Evolutionary conservation across 2,329 filamentous ascomycete genomes (phyloP).

Genomic region (Dactylellina drechsleri): DNA sequence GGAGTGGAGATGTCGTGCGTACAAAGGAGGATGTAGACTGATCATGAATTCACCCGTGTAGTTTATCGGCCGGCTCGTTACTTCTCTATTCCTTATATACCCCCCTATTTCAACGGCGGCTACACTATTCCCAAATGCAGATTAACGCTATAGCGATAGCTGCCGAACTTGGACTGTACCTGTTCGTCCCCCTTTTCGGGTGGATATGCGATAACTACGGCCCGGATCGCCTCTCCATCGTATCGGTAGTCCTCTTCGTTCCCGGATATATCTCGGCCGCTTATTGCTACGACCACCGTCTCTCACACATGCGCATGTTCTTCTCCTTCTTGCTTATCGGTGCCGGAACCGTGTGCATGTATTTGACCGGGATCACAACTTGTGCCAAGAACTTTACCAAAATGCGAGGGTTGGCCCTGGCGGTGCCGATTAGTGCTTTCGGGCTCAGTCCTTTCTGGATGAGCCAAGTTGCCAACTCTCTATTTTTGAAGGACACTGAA

Average conservation of each 20-base stretch:
- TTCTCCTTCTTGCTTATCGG: conserved; percentile 85
- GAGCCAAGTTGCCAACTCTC: conserved; percentile 82
- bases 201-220: conserved; percentile 91
- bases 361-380: conserved; percentile 88
- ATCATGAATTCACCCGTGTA: not conserved
- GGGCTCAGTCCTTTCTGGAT: conserved; percentile 96
- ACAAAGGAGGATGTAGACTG: conserved; percentile 2
- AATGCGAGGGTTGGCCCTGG: conserved; percentile 86
- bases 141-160: conserved; percentile 90
- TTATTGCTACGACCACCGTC: conserved; percentile 74
- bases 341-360: conserved; percentile 85
- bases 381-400: conserved; percentile 98
- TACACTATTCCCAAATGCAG: conserved; percentile 89
- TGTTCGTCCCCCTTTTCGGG: conserved; percentile 86
- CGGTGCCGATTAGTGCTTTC: conserved; percentile 89
- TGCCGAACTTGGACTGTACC: conserved; percentile 87
- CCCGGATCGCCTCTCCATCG: conserved; percentile 77
- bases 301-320: conserved; percentile 83
- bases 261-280: conserved; percentile 85
- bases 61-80: conserved; percentile 85
- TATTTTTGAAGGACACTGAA: conserved; percentile 75
- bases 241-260: conserved; percentile 79
- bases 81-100: conserved; percentile 95
- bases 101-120: conserved; percentile 83
- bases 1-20: not conserved